Percentiles rank a stretch among this genome's conserved stretches.
phyloP scores from a whole-genome alignment of 768 basidiomycete genomes.

The Suillus subalutaceus region DNA sequence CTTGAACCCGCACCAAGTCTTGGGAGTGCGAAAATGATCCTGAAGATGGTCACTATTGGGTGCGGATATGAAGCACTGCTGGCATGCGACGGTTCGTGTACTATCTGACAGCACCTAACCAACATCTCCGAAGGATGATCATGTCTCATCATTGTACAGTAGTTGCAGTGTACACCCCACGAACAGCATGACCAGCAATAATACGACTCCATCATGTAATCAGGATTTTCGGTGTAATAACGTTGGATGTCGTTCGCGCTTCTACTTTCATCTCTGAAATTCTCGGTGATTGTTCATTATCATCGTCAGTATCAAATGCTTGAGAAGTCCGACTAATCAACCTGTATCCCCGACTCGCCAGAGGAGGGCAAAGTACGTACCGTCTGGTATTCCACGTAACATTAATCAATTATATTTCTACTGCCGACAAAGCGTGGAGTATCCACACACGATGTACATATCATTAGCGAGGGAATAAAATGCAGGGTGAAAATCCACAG shows the following conservation, averaged over 20 bases:
- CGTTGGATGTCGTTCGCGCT: conserved; percentile 96
- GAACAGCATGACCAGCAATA: neutral
- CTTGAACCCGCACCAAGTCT: neutral
- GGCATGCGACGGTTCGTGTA: neutral
- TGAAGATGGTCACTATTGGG: neutral
- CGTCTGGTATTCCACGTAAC: too few relatives aligned
- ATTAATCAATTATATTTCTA: too few relatives aligned
- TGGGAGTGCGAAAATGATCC: neutral
- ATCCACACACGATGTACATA: too few relatives aligned
- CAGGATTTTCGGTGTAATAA: conserved; percentile 97
- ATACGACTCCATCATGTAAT: neutral
- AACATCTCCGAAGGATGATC: neutral
- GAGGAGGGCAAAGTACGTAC: too few relatives aligned
- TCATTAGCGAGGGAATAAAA: too few relatives aligned
- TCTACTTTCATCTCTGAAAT: conserved; percentile 92
- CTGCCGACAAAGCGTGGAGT: too few relatives aligned
- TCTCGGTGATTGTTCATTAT: conserved; percentile 61
- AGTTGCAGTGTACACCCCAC: too few relatives aligned
- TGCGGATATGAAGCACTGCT: neutral
- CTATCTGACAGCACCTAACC: neutral
- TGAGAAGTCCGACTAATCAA: neutral
- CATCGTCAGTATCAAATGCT: conserved; percentile 47
- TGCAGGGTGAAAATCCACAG: too few relatives aligned
- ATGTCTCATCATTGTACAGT: neutral
- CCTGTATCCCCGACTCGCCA: neutral